Evolutionary conservation across 1,284 basidiomycete genomes (phyloP).

Genomic region (Waitea zeae): DNA sequence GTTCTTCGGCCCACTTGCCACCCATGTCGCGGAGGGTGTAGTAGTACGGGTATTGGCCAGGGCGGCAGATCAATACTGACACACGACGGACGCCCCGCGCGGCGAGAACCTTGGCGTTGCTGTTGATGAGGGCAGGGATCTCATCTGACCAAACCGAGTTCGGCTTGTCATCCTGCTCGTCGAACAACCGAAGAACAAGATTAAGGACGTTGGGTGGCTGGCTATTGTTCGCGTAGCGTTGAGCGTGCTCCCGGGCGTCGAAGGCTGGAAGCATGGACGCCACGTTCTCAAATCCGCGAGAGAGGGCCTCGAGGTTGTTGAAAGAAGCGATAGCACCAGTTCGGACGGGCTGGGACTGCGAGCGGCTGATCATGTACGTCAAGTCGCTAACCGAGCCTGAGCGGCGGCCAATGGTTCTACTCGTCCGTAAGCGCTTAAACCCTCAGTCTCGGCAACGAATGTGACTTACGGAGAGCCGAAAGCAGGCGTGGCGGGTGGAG

Average conservation of each 20-base stretch:
- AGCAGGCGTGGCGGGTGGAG: constrained; percentile 73
- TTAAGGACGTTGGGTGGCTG: constrained; percentile 88
- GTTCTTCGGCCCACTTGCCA: constrained; percentile 82
- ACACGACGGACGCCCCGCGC: constrained; percentile 81
- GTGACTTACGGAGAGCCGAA: constrained; percentile 40
- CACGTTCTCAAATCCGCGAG: constrained; percentile 60
- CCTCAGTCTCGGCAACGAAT: constrained; percentile 6
- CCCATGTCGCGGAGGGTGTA: constrained; percentile 76
- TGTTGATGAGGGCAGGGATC: constrained; percentile 63
- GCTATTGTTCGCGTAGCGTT: constrained; percentile 55
- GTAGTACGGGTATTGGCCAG: constrained; percentile 87
- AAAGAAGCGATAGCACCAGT: constrained; percentile 85
- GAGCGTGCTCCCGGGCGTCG: constrained; percentile 49
- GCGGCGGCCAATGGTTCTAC: constrained; percentile 24
- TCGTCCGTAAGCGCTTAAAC: constrained; percentile 5
- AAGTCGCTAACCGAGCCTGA: constrained; percentile 88
- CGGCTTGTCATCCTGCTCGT: constrained; percentile 56
- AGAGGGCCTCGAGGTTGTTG: constrained; percentile 54
- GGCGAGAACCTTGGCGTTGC: constrained; percentile 42
- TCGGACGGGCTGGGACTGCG: constrained; percentile 75
- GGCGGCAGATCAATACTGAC: constrained; percentile 85
- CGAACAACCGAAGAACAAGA: constrained; percentile 76
- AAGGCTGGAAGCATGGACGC: constrained; percentile 55
- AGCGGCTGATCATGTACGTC: constrained; percentile 73
- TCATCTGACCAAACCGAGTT: constrained; percentile 70